Evolutionary conservation across 768 basidiomycete genomes (phyloP).

Genomic region (Macrocybe gigantea): DNA sequence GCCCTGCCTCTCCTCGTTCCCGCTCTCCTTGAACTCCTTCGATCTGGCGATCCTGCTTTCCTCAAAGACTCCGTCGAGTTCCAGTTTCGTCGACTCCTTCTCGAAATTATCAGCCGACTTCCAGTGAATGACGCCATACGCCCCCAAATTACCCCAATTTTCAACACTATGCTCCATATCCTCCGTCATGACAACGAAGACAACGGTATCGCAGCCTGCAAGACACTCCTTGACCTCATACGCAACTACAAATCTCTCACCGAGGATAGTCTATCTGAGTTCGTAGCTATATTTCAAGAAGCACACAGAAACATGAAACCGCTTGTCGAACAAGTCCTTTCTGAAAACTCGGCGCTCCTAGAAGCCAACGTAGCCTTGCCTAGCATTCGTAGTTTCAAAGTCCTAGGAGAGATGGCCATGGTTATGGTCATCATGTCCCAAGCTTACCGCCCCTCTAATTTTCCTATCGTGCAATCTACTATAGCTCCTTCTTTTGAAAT

Average conservation of each 20-base stretch:
- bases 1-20: constrained; percentile 71
- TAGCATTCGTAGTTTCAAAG: constrained; percentile 85
- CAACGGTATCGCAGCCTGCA: constrained; percentile 85
- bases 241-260: constrained; percentile 68
- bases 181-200: constrained; percentile 94
- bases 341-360: constrained; percentile 50
- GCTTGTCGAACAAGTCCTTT: constrained; percentile 71
- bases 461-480: constrained; percentile 61
- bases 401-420: constrained; percentile 90
- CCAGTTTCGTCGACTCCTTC: constrained; percentile 78
- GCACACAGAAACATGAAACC: constrained; percentile 68
- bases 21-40: constrained; percentile 66
- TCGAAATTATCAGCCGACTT: constrained; percentile 87
- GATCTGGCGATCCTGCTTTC: constrained; percentile 59
- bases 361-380: constrained; percentile 59
- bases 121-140: constrained; percentile 78
- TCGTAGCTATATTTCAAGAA: constrained; percentile 76
- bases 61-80: constrained; percentile 67
- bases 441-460: constrained; percentile 61
- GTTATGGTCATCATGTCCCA: constrained; percentile 89
- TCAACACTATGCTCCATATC: constrained; percentile 76
- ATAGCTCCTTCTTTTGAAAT: constrained; percentile 77
- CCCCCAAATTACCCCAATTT: constrained; percentile 59
- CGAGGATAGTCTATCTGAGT: constrained; percentile 71
- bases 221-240: constrained; percentile 85